These are phyloP conservation scores for Dalbergia cochinchinensis DNA, from an alignment of 306 rosid genomes.

Conservation along the genomic window DNA sequence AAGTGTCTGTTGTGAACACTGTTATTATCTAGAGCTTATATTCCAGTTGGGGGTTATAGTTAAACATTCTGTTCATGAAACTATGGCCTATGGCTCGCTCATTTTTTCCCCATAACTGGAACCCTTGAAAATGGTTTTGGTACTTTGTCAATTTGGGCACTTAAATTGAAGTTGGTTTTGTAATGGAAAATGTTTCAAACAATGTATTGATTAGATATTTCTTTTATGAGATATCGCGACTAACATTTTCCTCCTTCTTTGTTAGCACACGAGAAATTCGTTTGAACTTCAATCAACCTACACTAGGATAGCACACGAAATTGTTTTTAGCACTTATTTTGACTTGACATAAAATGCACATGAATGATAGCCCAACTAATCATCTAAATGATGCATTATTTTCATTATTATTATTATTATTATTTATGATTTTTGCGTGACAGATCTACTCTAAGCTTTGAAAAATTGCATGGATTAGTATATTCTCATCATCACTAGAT, in stretches of 20 bases:
- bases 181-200: neutral
- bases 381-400: neutral
- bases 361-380: neutral
- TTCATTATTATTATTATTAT: no score
- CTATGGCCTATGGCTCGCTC: neutral
- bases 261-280: neutral
- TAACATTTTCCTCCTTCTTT: neutral
- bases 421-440: neutral
- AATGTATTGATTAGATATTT: neutral
- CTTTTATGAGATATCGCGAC: neutral
- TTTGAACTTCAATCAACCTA: neutral
- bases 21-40: neutral
- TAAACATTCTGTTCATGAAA: neutral
- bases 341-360: neutral
- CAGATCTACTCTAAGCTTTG: neutral
- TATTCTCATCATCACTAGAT: neutral
- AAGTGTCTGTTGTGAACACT: neutral
- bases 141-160: neutral
- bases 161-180: neutral
- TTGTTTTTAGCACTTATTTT: neutral
- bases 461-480: neutral
- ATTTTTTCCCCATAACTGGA: neutral
- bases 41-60: neutral
- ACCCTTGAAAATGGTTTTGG: neutral
- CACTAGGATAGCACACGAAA: neutral